Evolutionary conservation across 2,329 filamentous ascomycete species (phyloP), one percentile per base, ranked within the genome.

Genomic region (Ceratocystis ficicola): DNA sequence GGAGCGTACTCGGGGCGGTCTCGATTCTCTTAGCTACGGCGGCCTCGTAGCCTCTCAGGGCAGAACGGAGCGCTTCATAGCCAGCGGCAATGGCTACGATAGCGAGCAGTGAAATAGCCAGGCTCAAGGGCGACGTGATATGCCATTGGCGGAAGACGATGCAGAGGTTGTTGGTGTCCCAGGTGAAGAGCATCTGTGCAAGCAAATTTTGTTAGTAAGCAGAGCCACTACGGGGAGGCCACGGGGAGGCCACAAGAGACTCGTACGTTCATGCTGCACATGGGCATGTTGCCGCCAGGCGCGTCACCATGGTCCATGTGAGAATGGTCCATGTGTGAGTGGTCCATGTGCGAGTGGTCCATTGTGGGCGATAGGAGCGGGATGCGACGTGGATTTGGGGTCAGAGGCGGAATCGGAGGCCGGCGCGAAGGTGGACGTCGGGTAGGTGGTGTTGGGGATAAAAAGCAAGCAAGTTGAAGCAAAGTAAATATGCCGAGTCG

Each of bases 91-190:
- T 80, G 68, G 88, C 81, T 68, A 95, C 83, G 71, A 99, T 86
- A 70, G 85, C 89, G 70, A 94, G 71, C 68, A 99, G 86, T 32
- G 93, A 96, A 72, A 91, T 75, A 74, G 96, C 72, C 67, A 99
- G 86, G 44, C 88, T 88, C 64, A 83, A 72, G 2, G 86, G 86
- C 68, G 86, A 86, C 69, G 82, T 86, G 75, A 99, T 78, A 77
- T 89, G 92, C 94, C 94, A 99, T 76, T 86, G 85, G 71, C 82
- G 83, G 81, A 97, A 99, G 75, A 99, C 84, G 76, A 99, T 95
- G 82, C 94, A 99, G 70, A 99, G 89, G 77, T 97, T 88, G 66
- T 81, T 84, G 2, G 92, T 93, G 75, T 91, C 85, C 93, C 93
- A 99, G 68, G 91, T 97, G 80, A 99, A 99, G 70, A 97, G 85